Evolutionary conservation across 2,329 filamentous ascomycete genomes (phyloP), one percentile per base, ranked within the genome.

Genomic region (Pyricularia sp.): DNA sequence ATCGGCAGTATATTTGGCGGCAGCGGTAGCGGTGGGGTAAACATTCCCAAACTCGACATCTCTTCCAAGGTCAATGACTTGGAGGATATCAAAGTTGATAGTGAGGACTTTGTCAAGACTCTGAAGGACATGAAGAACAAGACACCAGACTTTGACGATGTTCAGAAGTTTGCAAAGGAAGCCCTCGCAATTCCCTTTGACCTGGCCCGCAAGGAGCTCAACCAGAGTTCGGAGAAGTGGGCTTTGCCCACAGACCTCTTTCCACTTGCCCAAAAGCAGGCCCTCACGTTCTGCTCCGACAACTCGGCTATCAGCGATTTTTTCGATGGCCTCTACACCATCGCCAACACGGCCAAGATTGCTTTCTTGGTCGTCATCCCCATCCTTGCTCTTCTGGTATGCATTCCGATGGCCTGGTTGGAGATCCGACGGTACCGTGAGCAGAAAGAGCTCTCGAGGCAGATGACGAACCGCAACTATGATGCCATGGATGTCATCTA

Each of bases 401-500:
- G 91, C 71, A 75, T 89, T 10, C 88, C 89, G 0, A 92, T 96
- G 87, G 89, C 87, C 13, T 93, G 84, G 75, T 80, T 88, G 66
- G 93, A 97, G 76, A 87, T 93, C 67, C 84, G 86, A 69, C 83
- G 89, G 64, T 97, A 88, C 85, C 83, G 85, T 60, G 82, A 80
- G 35, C 89, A 92, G 81, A 84, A 88, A 73, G 79, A 87, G 69
- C 87, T 88, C 66, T 84, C 90, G 26, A 78, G 81, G 65, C 79
- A 92, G 35, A 82, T 70, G 30, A 9, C 96, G 69, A 79, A 83
- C 69, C 80, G 88, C 65, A 83, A 85, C 33, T 86, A 87, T 72
- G 92, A 97, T 71, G 84, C 89, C 0, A 86, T 96, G 82, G 93
- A 97, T 73, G 86, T 93, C 44, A 85, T 96, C 57, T 96, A 97